These are phyloP conservation scores for Populus hybrid DNA, from an alignment of 441 rosid genomes.

Conservation along the genomic window DNA sequence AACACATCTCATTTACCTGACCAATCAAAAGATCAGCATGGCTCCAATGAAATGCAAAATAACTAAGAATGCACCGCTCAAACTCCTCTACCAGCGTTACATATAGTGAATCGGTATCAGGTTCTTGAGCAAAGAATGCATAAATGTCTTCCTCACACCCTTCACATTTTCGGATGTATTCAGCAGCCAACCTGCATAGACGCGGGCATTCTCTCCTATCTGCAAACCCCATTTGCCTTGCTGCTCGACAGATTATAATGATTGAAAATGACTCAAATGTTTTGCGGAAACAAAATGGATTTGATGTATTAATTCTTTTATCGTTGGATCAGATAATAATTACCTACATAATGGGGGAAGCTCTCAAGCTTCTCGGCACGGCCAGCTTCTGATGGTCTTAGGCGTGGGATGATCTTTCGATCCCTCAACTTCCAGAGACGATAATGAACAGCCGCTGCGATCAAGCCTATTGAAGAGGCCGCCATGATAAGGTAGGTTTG, in stretches of 20 bases:
- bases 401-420: conserved; percentile 67
- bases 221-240: conserved; percentile 88
- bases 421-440: conserved; percentile 46
- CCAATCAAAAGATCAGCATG: conserved; percentile 81
- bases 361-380: conserved; percentile 73
- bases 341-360: conserved; percentile 97
- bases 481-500: conserved; percentile 61
- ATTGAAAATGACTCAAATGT: background rate
- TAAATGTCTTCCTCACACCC: conserved; percentile 80
- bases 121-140: conserved; percentile 64
- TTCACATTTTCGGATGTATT: conserved; percentile 67
- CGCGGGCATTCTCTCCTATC: conserved; percentile 87
- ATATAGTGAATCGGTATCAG: conserved; percentile 79
- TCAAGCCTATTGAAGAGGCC: conserved; percentile 61
- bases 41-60: conserved; percentile 94
- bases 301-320: background rate
- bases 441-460: conserved; percentile 58
- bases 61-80: conserved; percentile 94
- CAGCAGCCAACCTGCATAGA: conserved; percentile 79
- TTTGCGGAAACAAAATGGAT: background rate
- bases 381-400: conserved; percentile 44
- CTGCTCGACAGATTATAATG: conserved; percentile 32
- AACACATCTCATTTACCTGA: conserved; percentile 46
- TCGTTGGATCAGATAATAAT: conserved; percentile 13
- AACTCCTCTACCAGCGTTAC: conserved; percentile 95